Conservation (phyloP, 2,329 filamentous ascomycete species). For the Venturia aucupariae region DNA sequence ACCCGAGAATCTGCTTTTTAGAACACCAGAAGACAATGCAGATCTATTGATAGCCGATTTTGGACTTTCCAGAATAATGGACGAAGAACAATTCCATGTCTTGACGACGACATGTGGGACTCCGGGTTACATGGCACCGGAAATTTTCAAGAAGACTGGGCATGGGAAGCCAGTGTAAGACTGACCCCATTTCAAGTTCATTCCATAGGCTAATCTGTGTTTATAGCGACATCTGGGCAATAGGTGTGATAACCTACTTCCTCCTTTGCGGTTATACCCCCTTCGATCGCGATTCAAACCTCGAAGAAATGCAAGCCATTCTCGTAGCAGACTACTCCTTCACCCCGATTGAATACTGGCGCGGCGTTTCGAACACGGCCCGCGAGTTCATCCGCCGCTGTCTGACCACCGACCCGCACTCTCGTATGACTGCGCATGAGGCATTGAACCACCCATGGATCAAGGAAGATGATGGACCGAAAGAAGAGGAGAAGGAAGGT, state of each 20-base stretch:
- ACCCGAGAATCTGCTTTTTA: constrained; percentile 92
- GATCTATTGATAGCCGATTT: constrained; percentile 97
- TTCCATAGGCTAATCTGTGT: not conserved
- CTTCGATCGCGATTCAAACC: constrained; percentile 92
- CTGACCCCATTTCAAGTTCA: not conserved
- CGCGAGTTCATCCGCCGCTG: constrained; percentile 90
- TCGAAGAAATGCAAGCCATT: constrained; percentile 99
- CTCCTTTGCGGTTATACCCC: constrained; percentile 95
- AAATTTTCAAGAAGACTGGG: constrained; percentile 98
- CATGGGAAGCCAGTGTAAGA: constrained; percentile 87
- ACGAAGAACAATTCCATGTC: constrained; percentile 96
- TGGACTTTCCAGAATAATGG: constrained; percentile 92
- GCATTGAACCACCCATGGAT: constrained; percentile 58
- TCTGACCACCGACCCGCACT: constrained; percentile 77
- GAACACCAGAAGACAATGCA: constrained; percentile 94
- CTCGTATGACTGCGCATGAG: constrained; percentile 85
- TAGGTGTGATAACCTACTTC: constrained; percentile 98
- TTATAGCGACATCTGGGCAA: constrained; percentile 80
- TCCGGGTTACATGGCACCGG: constrained; percentile 97
- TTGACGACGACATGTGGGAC: constrained; percentile 96
- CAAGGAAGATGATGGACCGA: constrained; percentile 40
- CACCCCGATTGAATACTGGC: constrained; percentile 92
- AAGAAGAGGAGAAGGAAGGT: constrained; percentile 28
- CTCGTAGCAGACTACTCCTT: constrained; percentile 94
- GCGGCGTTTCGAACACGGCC: constrained; percentile 71